Percentiles rank a stretch among this genome's conserved stretches.
These are phyloP conservation scores for Metschnikowia colocasiae DNA, from an alignment of 805 yeast species.

Conservation along the genomic window DNA sequence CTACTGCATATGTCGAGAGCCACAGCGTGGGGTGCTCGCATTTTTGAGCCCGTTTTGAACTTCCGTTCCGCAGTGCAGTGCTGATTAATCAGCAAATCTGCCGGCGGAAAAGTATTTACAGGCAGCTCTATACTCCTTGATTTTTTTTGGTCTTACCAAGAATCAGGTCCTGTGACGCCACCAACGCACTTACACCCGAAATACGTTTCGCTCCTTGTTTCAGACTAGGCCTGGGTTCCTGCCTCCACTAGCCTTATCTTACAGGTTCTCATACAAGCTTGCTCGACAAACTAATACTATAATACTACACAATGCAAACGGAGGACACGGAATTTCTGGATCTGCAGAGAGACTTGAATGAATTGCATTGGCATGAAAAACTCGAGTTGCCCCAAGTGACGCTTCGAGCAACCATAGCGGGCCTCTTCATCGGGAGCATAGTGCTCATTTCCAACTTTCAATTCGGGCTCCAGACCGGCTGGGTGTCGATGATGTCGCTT, in stretches of 20 bases:
- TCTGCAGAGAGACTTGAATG: neutral
- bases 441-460: conserved; percentile 89
- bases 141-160: neutral
- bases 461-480: conserved; percentile 94
- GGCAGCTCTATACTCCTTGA: too few relatives aligned
- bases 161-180: neutral
- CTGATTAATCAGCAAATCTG: conserved; percentile 5
- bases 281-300: neutral
- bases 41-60: neutral
- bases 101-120: neutral
- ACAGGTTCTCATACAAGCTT: neutral
- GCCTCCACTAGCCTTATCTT: neutral
- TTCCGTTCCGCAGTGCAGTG: conserved; percentile 1
- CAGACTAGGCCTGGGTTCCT: neutral
- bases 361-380: conserved; percentile 35
- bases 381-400: conserved; percentile 65
- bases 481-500: conserved; percentile 99
- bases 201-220: neutral
- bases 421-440: conserved; percentile 79
- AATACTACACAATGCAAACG: neutral
- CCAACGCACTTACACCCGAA: neutral
- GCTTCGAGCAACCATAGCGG: conserved; percentile 66
- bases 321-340: neutral
- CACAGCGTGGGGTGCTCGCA: neutral
- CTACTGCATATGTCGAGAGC: neutral